A percentile compares a stretch with the other conserved stretches of the same genome.
Conservation (phyloP, 2,329 filamentous ascomycete genomes). For the Cercospora zeina region DNA sequence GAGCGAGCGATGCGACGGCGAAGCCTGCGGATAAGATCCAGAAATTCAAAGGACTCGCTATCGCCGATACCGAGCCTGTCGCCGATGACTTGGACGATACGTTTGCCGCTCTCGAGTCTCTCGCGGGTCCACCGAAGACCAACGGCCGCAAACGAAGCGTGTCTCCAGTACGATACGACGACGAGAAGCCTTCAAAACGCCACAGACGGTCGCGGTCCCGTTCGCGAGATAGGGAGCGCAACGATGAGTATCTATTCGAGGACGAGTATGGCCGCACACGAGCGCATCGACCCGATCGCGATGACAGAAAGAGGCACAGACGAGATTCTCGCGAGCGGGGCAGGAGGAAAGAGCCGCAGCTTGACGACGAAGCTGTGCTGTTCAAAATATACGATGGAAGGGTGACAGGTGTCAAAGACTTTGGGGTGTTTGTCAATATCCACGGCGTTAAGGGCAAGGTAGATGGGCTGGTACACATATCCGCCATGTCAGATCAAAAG, state of each 20-base stretch:
- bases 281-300: constrained; percentile 48
- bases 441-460: constrained; percentile 82
- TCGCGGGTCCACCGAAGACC: constrained; percentile 67
- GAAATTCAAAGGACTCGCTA: constrained; percentile 84
- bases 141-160: constrained; percentile 59
- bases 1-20: constrained; percentile 42
- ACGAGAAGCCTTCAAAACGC: constrained; percentile 41
- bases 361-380: constrained; percentile 78
- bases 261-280: constrained; percentile 59
- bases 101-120: constrained; percentile 81
- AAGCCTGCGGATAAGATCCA: constrained; percentile 64
- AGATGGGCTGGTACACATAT: constrained; percentile 91
- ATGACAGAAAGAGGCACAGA: constrained; percentile 44
- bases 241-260: constrained; percentile 57
- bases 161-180: constrained; percentile 55
- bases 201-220: constrained; percentile 52
- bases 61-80: constrained; percentile 67
- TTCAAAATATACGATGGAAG: constrained; percentile 88
- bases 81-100: constrained; percentile 79
- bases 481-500: constrained; percentile 79
- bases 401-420: constrained; percentile 91
- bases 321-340: constrained; percentile 65
- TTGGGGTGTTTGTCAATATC: constrained; percentile 94
- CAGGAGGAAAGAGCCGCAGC: constrained; percentile 61
- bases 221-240: constrained; percentile 45